Evolutionary conservation across 2,329 filamentous ascomycete genomes (phyloP), one percentile per base, ranked within the genome.

Genomic region (Setomelanomma holmii): DNA sequence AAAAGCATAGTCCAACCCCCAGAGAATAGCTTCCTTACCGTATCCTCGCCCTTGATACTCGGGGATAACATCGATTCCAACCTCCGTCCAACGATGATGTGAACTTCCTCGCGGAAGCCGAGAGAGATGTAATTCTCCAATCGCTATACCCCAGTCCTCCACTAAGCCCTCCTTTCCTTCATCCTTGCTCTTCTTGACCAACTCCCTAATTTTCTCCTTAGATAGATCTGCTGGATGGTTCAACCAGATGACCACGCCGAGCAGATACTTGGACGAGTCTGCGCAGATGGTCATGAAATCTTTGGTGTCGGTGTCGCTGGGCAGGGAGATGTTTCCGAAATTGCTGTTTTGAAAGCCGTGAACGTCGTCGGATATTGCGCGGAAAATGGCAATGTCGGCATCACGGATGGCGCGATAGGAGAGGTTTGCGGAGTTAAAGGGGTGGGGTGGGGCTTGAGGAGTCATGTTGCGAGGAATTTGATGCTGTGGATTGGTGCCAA

Each of bases 1-100:
- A 55, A 83, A 83, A 0, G 76, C 76, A 74, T 79, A 82, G 20
- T 78, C 72, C 3, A 81, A 56, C 0, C 65, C 74, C 80, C 79
- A 84, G 21, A 69, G 66, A 39, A 83, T 77, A 1, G 78, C 76
- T 56, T 82, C 80, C 5, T 57, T 61, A 1, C 80, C 80, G 47
- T 82, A 82, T 0, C 80, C 79, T 17, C 71, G 56, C 0, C 70
- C 67, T 47, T 79, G 76, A 45, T 75, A 73, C 0, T 49, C 6
- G 0, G 66, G 58, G 2, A 73, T 56, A 4, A 82, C 68, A 0
- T 65, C 60, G n/a, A 81, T 66, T 0, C 71, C 75, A 7, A 82
- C 67, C 35, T 76, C 70, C 11, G 75, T 73, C 54, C 66, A 67
- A 12, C 80, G 74, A 55, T 82, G 78, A 50, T 80, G 79, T 4